phyloP scores from a whole-genome alignment of 768 basidiomycete genomes.

The Cystoderma amianthinum region DNA sequence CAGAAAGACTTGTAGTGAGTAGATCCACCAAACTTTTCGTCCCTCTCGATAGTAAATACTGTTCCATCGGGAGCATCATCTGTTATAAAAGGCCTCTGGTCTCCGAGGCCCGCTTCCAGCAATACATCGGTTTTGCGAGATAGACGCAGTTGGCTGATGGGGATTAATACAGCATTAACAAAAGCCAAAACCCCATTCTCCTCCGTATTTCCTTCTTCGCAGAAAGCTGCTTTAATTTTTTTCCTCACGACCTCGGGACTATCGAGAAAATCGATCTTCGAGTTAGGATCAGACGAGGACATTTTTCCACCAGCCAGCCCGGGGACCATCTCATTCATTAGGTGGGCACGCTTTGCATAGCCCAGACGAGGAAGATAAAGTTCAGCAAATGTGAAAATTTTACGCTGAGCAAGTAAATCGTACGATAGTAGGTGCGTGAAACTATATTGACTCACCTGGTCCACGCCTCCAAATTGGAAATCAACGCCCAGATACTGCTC shows the following conservation, averaged over 20 bases:
- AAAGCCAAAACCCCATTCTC: slow-evolving; percentile 90
- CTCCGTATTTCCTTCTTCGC: slow-evolving; percentile 83
- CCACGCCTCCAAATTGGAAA: slow-evolving; percentile 97
- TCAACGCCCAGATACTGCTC: slow-evolving; percentile 95
- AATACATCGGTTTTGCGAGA: slow-evolving; percentile 44
- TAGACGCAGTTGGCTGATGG: slow-evolving; percentile 69
- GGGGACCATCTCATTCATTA: slow-evolving; percentile 99
- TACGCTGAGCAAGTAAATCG: slow-evolving; percentile 49
- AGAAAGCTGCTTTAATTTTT: slow-evolving; percentile 91
- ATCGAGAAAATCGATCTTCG: slow-evolving; percentile 98
- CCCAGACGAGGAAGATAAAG: slow-evolving; percentile 91
- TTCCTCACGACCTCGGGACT: slow-evolving; percentile 72
- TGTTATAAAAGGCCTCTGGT: slow-evolving; percentile 55
- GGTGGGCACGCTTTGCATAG: slow-evolving; percentile 89
- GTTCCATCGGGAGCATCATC: slow-evolving; percentile 74
- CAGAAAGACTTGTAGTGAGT: slow-evolving; percentile 66
- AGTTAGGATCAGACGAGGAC: slow-evolving; percentile 96
- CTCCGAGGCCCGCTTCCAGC: slow-evolving; percentile 39
- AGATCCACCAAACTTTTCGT: slow-evolving; percentile 77
- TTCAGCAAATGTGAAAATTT: slow-evolving; percentile 98
- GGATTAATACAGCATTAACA: slow-evolving; percentile 81
- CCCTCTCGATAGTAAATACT: slow-evolving; percentile 72
- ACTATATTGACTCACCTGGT: slow-evolving; percentile 59
- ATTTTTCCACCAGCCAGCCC: slow-evolving; percentile 94
- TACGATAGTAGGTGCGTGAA: background rate